phyloP scores from a whole-genome alignment of 257 asterid genomes.

The Solanum chiquidenum region DNA sequence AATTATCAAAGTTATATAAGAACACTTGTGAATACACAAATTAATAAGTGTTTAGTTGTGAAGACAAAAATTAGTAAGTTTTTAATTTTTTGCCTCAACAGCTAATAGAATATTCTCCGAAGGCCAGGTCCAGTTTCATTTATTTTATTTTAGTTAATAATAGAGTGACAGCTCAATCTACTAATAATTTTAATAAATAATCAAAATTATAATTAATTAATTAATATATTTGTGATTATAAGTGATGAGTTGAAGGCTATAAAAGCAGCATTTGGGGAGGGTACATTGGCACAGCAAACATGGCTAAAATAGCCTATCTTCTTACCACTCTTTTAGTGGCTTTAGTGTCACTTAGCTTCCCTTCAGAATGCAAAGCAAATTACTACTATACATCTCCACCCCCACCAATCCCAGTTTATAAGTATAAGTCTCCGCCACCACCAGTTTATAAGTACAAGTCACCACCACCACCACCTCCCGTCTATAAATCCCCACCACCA shows the following conservation, averaged over 20 bases:
- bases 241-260: not conserved
- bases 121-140: not conserved
- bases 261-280: not conserved
- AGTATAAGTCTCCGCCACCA: not conserved
- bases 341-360: slow-evolving; percentile 1
- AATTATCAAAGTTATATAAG: not conserved
- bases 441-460: not conserved
- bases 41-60: not conserved
- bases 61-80: not conserved
- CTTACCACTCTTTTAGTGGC: slow-evolving; percentile 6
- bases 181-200: not conserved
- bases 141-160: not conserved
- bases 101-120: not conserved
- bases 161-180: not conserved
- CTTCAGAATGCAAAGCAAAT: not conserved
- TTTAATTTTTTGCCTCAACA: not conserved
- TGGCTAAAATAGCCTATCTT: slow-evolving; percentile 4
- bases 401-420: not conserved
- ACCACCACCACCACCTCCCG: not conserved
- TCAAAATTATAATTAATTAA: not conserved
- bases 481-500: slow-evolving; percentile 3
- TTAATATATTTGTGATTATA: not conserved
- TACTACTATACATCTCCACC: slow-evolving; percentile 4
- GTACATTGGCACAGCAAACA: not conserved
- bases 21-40: not conserved